Base-by-base conservation (phyloP, 1,284 basidiomycete species). In the Apiotrichum montevideense region DNA sequence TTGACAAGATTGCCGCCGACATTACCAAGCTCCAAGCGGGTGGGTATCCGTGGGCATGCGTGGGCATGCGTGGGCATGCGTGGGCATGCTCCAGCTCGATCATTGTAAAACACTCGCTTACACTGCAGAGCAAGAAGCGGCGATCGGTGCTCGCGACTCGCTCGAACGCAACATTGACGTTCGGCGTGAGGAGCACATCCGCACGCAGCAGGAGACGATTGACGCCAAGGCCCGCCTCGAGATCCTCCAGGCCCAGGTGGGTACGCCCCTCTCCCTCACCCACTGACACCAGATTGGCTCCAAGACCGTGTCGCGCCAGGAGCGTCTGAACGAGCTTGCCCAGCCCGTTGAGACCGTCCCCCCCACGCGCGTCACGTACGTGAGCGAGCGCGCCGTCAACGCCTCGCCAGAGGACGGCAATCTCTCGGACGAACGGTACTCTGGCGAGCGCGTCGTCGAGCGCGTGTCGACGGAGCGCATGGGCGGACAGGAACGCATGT, bases 1-100 rank as follows among this genome's bases (percentile, higher is more conserved):
- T 70, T 61, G 59, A 67, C 34, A 72, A 73, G 64, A 58, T 68
- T 15, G 59, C 61, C 4, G 50, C 52, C 14, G 66, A 70, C 34
- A 58, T 73, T 14, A 64, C 60, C 61, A 69, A 73, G 54, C 57
- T 69, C 15, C 58, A 58, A 35, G 57, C 64, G 15, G 65, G 71
- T 71, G 48, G 61, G 71, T 65, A 29, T 29, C 29, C 29, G 29
- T 29, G 29, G 29, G 29, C 29, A 29, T 29, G 29, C 21, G 21
- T 21, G 21, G 21, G 21, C 21, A 21, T 21, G 21, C 21, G 29
- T 29, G 29, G 29, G 29, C 29, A 29, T 29, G 29, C 21, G 21
- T 21, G 21, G 21, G 21, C 21, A 21, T 21, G 21, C 21, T 29
- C 29, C 29, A 29, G 29, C 29, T 29, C 29, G 29, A 29, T 29